Evolutionary conservation across 2,329 filamentous ascomycete species (phyloP).

Genomic region (Scedosporium minutisporum): DNA sequence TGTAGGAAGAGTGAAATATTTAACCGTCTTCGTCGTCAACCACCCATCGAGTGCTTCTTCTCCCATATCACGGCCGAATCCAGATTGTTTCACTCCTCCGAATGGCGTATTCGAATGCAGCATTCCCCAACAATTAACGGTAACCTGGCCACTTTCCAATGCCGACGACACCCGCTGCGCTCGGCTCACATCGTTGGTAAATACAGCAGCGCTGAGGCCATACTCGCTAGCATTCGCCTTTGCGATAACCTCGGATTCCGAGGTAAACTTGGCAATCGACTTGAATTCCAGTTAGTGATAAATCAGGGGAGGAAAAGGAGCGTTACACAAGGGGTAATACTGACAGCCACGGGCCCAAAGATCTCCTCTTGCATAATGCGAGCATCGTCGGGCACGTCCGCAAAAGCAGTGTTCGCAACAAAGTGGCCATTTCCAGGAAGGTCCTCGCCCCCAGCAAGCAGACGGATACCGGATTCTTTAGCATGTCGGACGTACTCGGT

Average conservation of each 20-base stretch:
- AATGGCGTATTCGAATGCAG: conserved; percentile 18
- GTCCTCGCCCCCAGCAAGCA: conserved; percentile 65
- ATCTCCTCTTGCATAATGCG: conserved; percentile 15
- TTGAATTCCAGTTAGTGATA: background rate
- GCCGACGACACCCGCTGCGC: conserved; percentile 33
- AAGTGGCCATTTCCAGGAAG: conserved; percentile 58
- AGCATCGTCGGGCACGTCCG: conserved; percentile 27
- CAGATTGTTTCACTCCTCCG: conserved; percentile 23
- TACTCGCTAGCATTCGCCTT: conserved; percentile 41
- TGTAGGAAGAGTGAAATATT: conserved; percentile 4
- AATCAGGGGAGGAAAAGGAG: background rate
- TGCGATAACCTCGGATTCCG: conserved; percentile 37
- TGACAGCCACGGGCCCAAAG: conserved; percentile 25
- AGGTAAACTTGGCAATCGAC: conserved; percentile 27
- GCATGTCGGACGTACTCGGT: conserved; percentile 73
- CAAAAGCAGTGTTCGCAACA: conserved; percentile 57
- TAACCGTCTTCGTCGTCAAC: conserved; percentile 19
- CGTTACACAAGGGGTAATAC: too few species aligned
- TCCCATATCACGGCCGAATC: conserved; percentile 22
- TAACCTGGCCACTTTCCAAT: conserved; percentile 58
- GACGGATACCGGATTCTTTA: conserved; percentile 62
- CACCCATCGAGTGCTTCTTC: conserved; percentile 21
- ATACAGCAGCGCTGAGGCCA: conserved; percentile 19
- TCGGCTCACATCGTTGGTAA: conserved; percentile 18
- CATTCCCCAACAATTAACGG: conserved; percentile 35